A percentile compares a stretch with the other conserved stretches of the same genome.
phyloP scores from a whole-genome alignment of 139 green algal species.

The Ostreobium quekettii region DNA sequence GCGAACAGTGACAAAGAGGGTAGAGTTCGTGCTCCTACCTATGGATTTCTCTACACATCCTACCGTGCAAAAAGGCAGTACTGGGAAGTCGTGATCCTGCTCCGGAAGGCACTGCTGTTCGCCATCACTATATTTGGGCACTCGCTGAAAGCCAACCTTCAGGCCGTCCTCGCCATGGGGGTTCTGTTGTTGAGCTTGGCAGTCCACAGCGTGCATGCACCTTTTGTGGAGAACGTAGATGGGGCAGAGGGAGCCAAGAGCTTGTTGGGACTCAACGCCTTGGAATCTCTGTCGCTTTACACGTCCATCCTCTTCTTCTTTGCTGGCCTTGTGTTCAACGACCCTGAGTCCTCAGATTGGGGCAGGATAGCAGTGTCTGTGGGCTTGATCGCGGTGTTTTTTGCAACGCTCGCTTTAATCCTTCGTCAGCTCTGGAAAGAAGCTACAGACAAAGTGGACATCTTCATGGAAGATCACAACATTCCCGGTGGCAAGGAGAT shows the following conservation, averaged over 20 bases:
- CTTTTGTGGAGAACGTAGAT: neutral
- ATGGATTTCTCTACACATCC: conserved; percentile 7
- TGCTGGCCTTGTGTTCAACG: conserved; percentile 14
- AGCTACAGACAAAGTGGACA: too few species aligned
- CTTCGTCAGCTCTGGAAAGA: too few species aligned
- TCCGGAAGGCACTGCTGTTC: neutral
- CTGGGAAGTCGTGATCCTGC: conserved; percentile 12
- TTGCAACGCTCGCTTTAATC: too few species aligned
- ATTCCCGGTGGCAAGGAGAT: too few species aligned
- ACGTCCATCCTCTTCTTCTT: conserved; percentile 17
- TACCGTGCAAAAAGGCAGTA: conserved; percentile 7
- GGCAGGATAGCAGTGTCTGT: too few species aligned
- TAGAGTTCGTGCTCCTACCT: too few species aligned
- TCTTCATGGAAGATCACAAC: too few species aligned
- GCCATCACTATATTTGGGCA: conserved; percentile 10
- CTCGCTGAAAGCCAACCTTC: conserved; percentile 14
- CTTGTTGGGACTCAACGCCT: conserved; percentile 14
- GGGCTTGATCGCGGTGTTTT: too few species aligned
- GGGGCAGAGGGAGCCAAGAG: too few species aligned
- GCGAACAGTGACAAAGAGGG: too few species aligned
- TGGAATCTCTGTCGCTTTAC: conserved; percentile 5
- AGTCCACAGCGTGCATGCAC: neutral
- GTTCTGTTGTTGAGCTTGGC: neutral
- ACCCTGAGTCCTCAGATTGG: too few species aligned
- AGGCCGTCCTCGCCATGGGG: conserved; percentile 2